Evolutionary conservation across 2,329 filamentous ascomycete species (phyloP).

Genomic region (Exophiala sideris): DNA sequence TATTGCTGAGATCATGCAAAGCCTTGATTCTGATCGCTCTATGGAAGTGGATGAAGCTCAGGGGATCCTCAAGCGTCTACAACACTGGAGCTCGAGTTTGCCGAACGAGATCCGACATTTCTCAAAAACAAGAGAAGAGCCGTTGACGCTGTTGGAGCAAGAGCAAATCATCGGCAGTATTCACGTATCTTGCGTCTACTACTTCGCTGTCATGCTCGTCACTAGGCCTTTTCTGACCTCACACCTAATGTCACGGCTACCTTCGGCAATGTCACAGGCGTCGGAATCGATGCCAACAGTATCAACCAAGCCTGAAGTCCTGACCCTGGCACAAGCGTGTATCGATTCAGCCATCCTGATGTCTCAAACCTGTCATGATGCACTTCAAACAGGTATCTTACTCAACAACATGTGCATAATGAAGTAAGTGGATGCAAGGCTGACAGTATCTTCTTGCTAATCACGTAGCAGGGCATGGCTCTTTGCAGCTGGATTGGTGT

Average conservation of each 20-base stretch:
- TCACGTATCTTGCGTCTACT: conserved; percentile 57
- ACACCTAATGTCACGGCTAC: conserved; percentile 37
- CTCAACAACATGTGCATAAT: conserved; percentile 58
- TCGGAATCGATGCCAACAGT: neutral
- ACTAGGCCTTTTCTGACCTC: conserved; percentile 56
- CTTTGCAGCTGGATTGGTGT: conserved; percentile 56
- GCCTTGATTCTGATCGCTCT: conserved; percentile 41
- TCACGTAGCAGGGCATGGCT: conserved; percentile 45
- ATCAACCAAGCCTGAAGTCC: conserved; percentile 3
- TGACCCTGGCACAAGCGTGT: conserved; percentile 50
- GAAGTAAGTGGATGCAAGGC: conserved; percentile 45
- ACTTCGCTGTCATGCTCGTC: conserved; percentile 57
- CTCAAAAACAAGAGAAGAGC: conserved; percentile 27
- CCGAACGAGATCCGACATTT: conserved; percentile 33
- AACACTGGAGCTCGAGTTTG: conserved; percentile 46
- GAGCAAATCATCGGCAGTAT: conserved; percentile 48
- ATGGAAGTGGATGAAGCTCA: conserved; percentile 38
- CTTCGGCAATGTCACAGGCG: neutral
- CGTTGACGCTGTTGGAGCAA: conserved; percentile 24
- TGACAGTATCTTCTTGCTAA: neutral
- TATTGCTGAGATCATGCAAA: conserved; percentile 44
- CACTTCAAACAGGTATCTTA: conserved; percentile 44
- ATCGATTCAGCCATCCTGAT: conserved; percentile 56
- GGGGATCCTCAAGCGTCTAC: conserved; percentile 41
- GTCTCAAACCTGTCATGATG: conserved; percentile 53